Base-by-base conservation (phyloP, 352 stramenopile species). In the Phytophthora tentaculata region DNA sequence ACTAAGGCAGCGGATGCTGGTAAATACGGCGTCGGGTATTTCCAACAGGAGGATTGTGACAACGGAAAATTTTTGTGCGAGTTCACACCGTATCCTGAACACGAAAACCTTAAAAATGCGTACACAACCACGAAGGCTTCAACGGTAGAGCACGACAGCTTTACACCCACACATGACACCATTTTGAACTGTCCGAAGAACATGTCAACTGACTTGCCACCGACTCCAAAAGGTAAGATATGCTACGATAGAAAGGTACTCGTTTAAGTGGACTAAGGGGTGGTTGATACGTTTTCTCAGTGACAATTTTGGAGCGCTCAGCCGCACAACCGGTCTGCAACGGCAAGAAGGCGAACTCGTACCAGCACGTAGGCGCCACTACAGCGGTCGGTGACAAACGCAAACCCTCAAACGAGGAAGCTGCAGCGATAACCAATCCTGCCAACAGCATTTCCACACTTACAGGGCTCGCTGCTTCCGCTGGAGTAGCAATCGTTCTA, bases 21-120 rank as follows among this genome's bases (percentile, higher is more conserved):
- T 44, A 83, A 84, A 44, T 90, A 84, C 65, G 84, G 84, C 14
- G 67, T 90, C 14, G 79, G 79, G 9, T 90, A 90, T 70, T 92
- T 89, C 56, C 59, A 78, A 24, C 81, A 81, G 24, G 74, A 88
- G 24, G 57, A 86, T 28, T 90, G 84, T 49, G 75, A 90, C 67
- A 76, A 89, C 55, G 61, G 83, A 32, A 71, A 61, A 10, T 68
- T 70, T 5, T 62, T 67, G 43, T 90, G 82, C 62, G 63, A 75
- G 41, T 90, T 88, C 49, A 82, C 60, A 16, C 61, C 77, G 16
- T 89, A 89, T 44, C 81, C 81, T 5, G 80, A 91, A 53, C 87
- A 77, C 35, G 65, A 83, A 14, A 83, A 86, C 66, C 68, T 90
- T 17, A 77, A 80, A 53, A 61, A 43, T 41, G 76, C 74, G 8